Evolutionary conservation across 2,329 filamentous ascomycete species (phyloP), one percentile per base, ranked within the genome.

Genomic region (Phymatotrichopsis omnivora): DNA sequence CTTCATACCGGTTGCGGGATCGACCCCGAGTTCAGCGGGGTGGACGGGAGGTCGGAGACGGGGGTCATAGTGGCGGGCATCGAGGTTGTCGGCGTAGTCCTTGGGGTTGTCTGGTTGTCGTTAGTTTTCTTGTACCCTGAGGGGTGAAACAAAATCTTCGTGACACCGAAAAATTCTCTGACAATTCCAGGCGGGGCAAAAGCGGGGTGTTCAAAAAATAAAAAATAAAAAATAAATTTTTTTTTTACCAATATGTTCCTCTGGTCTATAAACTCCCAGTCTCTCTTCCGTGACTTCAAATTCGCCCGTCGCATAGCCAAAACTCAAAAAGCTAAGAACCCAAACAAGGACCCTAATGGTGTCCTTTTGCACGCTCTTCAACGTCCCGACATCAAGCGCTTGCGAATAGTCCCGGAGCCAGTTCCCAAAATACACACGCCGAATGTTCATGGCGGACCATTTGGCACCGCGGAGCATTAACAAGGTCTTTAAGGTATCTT

Each of bases 1-100:
- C 66, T 96, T 98, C 89, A 98, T 94, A n/a, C 87, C 87, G 1
- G 84, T 91, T 5, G 73, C 67, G 25, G 67, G 67, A 58, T 91
- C 84, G 45, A 91, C 74, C 49, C 83, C 77, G 16, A 83, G 75
- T 60, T 91, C 84, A 30, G 74, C 64, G 4, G 74, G 72, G 49
- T 76, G 68, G 7, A 96, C 78, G 0, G 87, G 87, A 1, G 79
- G 82, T 39, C 91, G 80, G 6, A 96, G 75, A 20, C 91, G 80
- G 28, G 72, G 67, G 61, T 96, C 91, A 59, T 76, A 86, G 58
- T 82, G 75, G 50, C 85, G 76, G 4, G 91, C 91, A 66, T 98
- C 91, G 54, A 75, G 60, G 56, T 85, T 84, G 57, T 96, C 86
- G 36, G 83, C 85, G 61, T 94, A 93, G 53, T 82, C 82, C 53